These are phyloP conservation scores for Mucor mucedo DNA, from an alignment of 371 early-diverging fungal species.

Conservation along the genomic window DNA sequence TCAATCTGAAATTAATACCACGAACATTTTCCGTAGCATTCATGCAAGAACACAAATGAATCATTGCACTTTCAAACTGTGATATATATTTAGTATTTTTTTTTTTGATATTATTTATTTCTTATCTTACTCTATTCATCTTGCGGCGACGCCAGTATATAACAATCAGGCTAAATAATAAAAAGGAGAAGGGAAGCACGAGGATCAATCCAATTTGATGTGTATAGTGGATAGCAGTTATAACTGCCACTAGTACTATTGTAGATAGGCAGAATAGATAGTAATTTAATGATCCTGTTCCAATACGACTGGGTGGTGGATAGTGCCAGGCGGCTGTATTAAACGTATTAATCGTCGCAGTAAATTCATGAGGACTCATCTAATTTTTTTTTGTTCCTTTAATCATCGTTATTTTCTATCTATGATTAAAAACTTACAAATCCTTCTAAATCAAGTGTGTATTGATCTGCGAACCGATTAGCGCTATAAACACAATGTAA, in stretches of 20 bases:
- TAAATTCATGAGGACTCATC: slow-evolving; percentile 48
- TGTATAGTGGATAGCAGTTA: slow-evolving; percentile 35
- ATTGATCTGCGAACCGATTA: slow-evolving; percentile 43
- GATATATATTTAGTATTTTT: no score
- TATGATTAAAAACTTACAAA: slow-evolving; percentile 17
- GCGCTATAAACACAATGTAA: slow-evolving; percentile 40
- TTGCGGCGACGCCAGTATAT: slow-evolving; percentile 34
- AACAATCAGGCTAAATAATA: slow-evolving; percentile 24
- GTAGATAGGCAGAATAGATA: slow-evolving; percentile 17
- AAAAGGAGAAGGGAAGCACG: slow-evolving; percentile 33
- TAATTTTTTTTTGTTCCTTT: slow-evolving; percentile 12
- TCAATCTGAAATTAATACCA: slow-evolving; percentile 47
- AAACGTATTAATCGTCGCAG: slow-evolving; percentile 45
- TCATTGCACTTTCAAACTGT: slow-evolving; percentile 42
- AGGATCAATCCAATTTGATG: slow-evolving; percentile 33
- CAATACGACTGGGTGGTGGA: slow-evolving; percentile 36
- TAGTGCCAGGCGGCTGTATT: slow-evolving; percentile 36
- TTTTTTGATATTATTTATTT: no score
- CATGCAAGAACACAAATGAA: slow-evolving; percentile 47
- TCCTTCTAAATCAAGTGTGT: slow-evolving; percentile 43
- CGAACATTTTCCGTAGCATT: slow-evolving; percentile 58
- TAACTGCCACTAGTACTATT: slow-evolving; percentile 25
- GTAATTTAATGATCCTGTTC: slow-evolving; percentile 22
- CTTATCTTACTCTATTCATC: slow-evolving; percentile 29
- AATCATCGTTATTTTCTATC: not conserved